phyloP scores from a whole-genome alignment of 768 basidiomycete genomes.

The Hygrocybe punicea region DNA sequence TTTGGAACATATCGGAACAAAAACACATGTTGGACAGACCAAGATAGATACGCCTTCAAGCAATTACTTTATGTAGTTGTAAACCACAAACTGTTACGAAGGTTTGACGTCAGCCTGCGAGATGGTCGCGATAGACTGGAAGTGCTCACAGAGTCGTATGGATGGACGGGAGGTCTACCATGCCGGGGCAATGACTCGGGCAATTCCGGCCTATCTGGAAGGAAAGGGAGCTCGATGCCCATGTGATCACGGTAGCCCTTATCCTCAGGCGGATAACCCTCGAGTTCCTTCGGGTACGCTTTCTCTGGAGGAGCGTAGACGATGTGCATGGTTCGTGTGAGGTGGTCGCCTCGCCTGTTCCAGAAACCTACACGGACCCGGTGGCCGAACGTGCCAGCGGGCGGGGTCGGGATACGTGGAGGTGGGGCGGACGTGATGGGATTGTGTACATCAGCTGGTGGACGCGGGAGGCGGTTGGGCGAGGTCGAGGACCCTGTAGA shows the following conservation, averaged over 20 bases:
- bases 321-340: constrained; percentile 51
- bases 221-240: constrained; percentile 37
- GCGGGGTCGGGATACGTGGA: constrained; percentile 14
- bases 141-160: constrained; percentile 53
- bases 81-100: constrained; percentile 39
- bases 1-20: neutral
- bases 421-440: constrained; percentile 15
- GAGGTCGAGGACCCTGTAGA: constrained; percentile 19
- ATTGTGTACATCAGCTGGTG: constrained; percentile 18
- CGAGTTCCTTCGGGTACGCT: constrained; percentile 60
- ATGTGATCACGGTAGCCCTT: constrained; percentile 57
- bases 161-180: constrained; percentile 51
- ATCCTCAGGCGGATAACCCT: constrained; percentile 52
- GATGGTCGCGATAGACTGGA: neutral
- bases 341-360: constrained; percentile 75
- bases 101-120: neutral
- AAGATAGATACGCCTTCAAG: constrained; percentile 2
- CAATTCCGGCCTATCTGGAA: constrained; percentile 50
- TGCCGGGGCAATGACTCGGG: constrained; percentile 58
- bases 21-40: neutral
- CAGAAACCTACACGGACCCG: constrained; percentile 58
- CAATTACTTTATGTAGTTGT: constrained; percentile 27
- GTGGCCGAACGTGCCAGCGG: constrained; percentile 27
- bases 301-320: constrained; percentile 60
- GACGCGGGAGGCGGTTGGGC: constrained; percentile 24